Evolutionary conservation across 176 grass and related monocot genomes (phyloP), one percentile per base, ranked within the genome.

Genomic region (Raddia distichophylla): DNA sequence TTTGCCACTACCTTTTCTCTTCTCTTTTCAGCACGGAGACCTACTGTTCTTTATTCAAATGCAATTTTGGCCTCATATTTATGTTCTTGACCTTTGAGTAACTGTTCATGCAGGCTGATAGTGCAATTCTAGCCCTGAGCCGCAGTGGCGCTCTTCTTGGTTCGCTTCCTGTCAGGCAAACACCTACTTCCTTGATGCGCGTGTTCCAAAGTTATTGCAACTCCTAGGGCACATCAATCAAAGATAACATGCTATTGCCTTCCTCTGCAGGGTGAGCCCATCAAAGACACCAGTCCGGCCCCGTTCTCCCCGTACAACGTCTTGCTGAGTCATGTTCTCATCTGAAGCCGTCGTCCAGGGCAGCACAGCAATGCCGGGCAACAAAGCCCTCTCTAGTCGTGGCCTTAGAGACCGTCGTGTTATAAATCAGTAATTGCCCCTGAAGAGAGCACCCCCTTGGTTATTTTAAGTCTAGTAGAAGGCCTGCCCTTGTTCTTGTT

Each of bases 221-320:
- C 10, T 18, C 40, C 3, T 59, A 75, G 19, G 70, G 14, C 52
- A 22, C 40, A 18, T 54, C 35, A 52, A 78, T 58, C 35, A 52
- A 78, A 51, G 18, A 55, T 53, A 34, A 71, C 27, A 53, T 12
- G 9, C 54, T 81, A 60, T 64, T 72, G 34, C 2, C 10, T 67
- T 66, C 0, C 3, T 35, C 7, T 67, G 13, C 87, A 97, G 94
- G 87, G 94, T 97, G 80, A 97, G 94, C 59, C 94, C 94, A 42
- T 97, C 94, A 17, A 97, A 97, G 87, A 97, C 94, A 35, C 94
- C 92, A 7, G 94, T 97, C 37, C 91, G 92, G 46, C 87, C 91
- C 32, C 90, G 87, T 65, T 78, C 87, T 19, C 86, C 94, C 83
- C 85, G 77, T 64, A 76, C 60, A 9, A 67, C 83, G 45, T 78